A percentile compares a stretch with the other conserved stretches of the same genome.
Conservation (phyloP, 495 filamentous ascomycete genomes). For the Penicillium pulvis region DNA sequence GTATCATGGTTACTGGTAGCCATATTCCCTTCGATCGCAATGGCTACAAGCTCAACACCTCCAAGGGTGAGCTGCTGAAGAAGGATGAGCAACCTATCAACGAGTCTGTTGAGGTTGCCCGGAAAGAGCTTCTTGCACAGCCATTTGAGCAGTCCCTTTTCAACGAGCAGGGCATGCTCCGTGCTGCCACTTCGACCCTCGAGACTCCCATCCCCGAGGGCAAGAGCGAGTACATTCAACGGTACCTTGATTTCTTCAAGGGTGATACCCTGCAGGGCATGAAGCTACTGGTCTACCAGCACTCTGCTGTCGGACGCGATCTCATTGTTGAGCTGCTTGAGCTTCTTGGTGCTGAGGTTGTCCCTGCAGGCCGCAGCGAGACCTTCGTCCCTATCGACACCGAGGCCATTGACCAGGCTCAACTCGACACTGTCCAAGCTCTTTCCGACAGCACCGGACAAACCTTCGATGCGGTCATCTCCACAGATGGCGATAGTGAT, state of each 20-base stretch:
- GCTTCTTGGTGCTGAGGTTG: constrained; percentile 25
- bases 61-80: constrained; percentile 30
- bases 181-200: constrained; percentile 7
- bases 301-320: constrained; percentile 33
- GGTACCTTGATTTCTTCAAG: constrained; percentile 30
- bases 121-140: constrained; percentile 22
- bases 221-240: constrained; percentile 23
- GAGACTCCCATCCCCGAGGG: constrained; percentile 14
- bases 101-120: constrained; percentile 17
- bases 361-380: constrained; percentile 27
- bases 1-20: constrained; percentile 36
- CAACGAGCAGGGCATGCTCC: constrained; percentile 28
- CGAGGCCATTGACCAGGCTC: constrained; percentile 32
- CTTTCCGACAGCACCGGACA: constrained; percentile 21
- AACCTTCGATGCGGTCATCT: constrained; percentile 25
- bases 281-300: constrained; percentile 31
- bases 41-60: constrained; percentile 35
- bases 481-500: constrained; percentile 33
- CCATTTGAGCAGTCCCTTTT: constrained; percentile 28
- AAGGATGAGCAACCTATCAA: constrained; percentile 33
- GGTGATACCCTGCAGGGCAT: constrained; percentile 24
- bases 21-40: constrained; percentile 38
- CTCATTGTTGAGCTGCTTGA: constrained; percentile 23
- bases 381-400: constrained; percentile 34
- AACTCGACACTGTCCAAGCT: constrained; percentile 24